phyloP scores from a whole-genome alignment of 768 basidiomycete species.

The Chalciporus piperatus region DNA sequence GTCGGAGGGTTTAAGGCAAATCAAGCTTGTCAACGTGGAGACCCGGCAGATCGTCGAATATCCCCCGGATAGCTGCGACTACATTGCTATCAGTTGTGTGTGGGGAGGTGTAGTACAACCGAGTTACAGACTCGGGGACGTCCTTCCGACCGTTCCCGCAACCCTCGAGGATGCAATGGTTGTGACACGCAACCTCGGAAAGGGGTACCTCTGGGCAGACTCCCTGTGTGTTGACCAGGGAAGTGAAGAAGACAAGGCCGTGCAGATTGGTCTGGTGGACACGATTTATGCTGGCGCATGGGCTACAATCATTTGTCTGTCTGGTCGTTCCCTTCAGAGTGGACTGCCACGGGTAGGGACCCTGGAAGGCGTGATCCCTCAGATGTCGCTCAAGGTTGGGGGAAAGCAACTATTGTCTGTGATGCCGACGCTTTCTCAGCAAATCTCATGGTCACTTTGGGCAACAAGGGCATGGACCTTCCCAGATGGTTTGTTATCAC shows the following conservation, averaged over 20 bases:
- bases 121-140: constrained; percentile 7
- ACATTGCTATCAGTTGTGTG: constrained; percentile 16
- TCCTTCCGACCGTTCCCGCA: constrained; percentile 9
- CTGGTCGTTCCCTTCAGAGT: constrained; percentile 1
- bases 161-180: constrained; percentile 17
- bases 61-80: constrained; percentile 8
- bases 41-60: constrained; percentile 7
- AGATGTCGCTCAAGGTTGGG: constrained; percentile 3
- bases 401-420: constrained; percentile 6
- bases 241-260: constrained; percentile 1
- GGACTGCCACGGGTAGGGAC: constrained; percentile 17
- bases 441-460: constrained; percentile 13
- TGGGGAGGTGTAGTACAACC: constrained; percentile 13
- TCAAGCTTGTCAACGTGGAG: constrained; percentile 9
- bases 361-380: constrained; percentile 5
- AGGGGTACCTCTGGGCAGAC: constrained; percentile 18
- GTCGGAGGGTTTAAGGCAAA: constrained; percentile 3
- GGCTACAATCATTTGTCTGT: constrained; percentile 13
- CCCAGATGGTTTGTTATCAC: constrained; percentile 18
- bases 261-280: constrained; percentile 14
- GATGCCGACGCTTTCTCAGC: constrained; percentile 9
- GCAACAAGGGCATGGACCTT: constrained; percentile 15
- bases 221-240: constrained; percentile 17
- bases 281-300: constrained; percentile 15
- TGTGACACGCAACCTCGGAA: constrained; percentile 11